phyloP scores from a whole-genome alignment of 176 grass and related monocot genomes.

The Puccinellia tenuiflora region DNA sequence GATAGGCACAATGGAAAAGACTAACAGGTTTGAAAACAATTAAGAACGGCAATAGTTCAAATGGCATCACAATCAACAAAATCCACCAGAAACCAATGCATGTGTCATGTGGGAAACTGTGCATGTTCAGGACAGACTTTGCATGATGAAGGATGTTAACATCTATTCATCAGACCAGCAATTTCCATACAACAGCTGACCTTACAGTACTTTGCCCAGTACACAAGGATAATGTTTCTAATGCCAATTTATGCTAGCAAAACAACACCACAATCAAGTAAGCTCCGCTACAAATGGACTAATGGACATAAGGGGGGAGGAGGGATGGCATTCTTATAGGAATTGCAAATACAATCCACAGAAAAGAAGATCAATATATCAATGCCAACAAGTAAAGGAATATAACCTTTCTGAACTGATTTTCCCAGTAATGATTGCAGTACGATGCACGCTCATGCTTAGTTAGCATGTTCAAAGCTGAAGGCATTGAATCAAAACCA shows the following conservation, averaged over 20 bases:
- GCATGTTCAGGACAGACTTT: not conserved
- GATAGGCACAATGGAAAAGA: not conserved
- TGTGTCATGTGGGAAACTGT: not conserved
- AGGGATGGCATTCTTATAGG: not conserved
- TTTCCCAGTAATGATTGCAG: constrained; percentile 97
- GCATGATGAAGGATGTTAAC: not conserved
- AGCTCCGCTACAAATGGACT: not conserved
- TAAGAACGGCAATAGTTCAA: not conserved
- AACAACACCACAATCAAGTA: constrained; percentile 14
- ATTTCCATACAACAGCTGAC: not conserved
- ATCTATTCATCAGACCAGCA: not conserved
- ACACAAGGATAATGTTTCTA: not conserved
- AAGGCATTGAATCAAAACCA: constrained; percentile 99
- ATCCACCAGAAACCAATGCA: not conserved
- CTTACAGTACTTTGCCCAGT: constrained; percentile 8
- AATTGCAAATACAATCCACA: constrained; percentile 1
- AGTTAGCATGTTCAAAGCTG: constrained; percentile 83
- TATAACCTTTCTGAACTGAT: constrained; percentile 97
- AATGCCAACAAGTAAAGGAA: constrained; percentile 22
- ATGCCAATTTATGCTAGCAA: not conserved
- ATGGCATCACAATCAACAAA: not conserved
- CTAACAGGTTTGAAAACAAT: not conserved
- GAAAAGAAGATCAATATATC: constrained; percentile 2
- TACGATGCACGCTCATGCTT: constrained; percentile 95
- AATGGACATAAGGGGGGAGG: not conserved